Evolutionary conservation across 2,329 filamentous ascomycete species (phyloP), one percentile per base, ranked within the genome.

Genomic region (Hypoxylon sp.): DNA sequence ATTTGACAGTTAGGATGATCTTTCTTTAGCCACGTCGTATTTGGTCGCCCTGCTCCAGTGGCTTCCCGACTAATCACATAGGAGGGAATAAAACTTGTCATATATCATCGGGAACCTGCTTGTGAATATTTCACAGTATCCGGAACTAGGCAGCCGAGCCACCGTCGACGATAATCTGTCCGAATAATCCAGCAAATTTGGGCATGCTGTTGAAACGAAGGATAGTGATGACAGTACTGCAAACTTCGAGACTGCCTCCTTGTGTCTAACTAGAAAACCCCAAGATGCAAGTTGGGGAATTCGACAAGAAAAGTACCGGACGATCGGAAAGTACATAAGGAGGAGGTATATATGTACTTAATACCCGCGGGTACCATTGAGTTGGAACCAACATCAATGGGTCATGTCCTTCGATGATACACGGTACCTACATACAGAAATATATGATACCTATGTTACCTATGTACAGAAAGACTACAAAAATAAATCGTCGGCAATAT

Each of bases 61-160:
- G 7, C 20, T 47, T 50, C 36, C 37, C 35, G 36, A 15, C 38
- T 38, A 16, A 44, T 32, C 16, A 29, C 37, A 35, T 35, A 16
- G 17, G 43, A 32, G 13, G 26, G 26, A 32, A 31, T 44, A 26
- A 30, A 55, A 31, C 7, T n/a, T 43, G 27, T 25, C 47, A 52
- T 32, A 32, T 36, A 50, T 55, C 51, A 47, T 50, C 47, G 30
- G 37, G 43, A 47, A 55, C 44, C 38, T 47, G 30, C 48, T 32
- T 51, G 21, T 20, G 30, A 37, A 44, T 16, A 20, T 25, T 21
- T 30, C 40, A 32, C n/a, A 46, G 25, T 37, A 29, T 31, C 40
- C n/a, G n/a, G n/a, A n/a, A n/a, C n/a, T n/a, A n/a, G 36, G 27
- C 32, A 21, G 35, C 34, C 20, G 25, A 49, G 37, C 30, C 26